Conservation (phyloP, 495 filamentous ascomycete genomes). For the Aspergillus funiculosus region DNA sequence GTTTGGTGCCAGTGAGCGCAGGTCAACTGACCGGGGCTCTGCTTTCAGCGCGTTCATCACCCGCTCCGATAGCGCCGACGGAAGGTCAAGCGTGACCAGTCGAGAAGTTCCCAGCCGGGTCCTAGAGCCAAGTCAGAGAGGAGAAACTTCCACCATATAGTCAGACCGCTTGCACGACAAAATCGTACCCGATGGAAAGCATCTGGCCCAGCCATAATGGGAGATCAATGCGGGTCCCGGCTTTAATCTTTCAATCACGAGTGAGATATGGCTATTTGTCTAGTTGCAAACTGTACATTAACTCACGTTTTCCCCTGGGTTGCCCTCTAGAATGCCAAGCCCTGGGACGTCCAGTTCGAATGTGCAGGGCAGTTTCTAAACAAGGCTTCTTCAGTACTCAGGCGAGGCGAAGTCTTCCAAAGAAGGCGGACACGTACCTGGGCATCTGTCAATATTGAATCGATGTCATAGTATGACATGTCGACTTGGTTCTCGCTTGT, state of each 20-base stretch:
- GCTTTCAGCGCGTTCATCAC: slow-evolving; percentile 90
- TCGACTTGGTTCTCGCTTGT: slow-evolving; percentile 13
- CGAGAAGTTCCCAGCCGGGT: slow-evolving; percentile 52
- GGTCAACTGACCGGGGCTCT: slow-evolving; percentile 76
- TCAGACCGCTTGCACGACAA: neutral
- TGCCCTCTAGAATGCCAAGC: slow-evolving; percentile 81
- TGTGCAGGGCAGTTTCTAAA: slow-evolving; percentile 87
- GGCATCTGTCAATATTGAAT: slow-evolving; percentile 87
- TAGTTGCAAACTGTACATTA: neutral
- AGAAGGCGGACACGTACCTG: slow-evolving; percentile 49
- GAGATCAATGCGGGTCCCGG: slow-evolving; percentile 71
- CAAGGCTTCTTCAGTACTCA: neutral
- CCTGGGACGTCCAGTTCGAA: slow-evolving; percentile 84
- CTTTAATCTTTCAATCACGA: slow-evolving; percentile 53
- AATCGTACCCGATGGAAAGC: slow-evolving; percentile 69
- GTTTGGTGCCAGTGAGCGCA: slow-evolving; percentile 74
- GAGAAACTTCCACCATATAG: neutral
- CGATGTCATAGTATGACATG: slow-evolving; percentile 89
- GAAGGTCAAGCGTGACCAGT: slow-evolving; percentile 76
- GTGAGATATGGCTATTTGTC: slow-evolving; percentile 6
- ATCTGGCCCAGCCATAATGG: slow-evolving; percentile 97
- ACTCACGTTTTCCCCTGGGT: slow-evolving; percentile 57
- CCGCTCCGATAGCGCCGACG: slow-evolving; percentile 66
- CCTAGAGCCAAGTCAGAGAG: slow-evolving; percentile 20
- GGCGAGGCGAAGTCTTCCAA: neutral